phyloP scores from a whole-genome alignment of 202 grass and related monocot species.

The Panicum hallii region DNA sequence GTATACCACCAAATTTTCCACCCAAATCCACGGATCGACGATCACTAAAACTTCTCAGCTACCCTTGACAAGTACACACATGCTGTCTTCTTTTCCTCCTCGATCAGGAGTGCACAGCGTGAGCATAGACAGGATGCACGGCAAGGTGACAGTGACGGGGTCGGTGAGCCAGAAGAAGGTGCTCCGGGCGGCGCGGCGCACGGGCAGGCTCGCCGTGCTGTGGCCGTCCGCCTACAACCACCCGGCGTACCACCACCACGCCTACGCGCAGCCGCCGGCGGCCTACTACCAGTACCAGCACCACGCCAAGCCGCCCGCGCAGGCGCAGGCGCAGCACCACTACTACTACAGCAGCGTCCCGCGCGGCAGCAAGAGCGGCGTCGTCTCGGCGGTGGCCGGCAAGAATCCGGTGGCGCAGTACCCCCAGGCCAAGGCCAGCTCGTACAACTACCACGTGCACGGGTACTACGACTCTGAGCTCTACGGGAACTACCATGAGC shows the following conservation, averaged over 20 bases:
- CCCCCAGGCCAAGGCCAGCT: constrained; percentile 38
- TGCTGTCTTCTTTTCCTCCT: neutral
- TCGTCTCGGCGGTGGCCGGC: neutral
- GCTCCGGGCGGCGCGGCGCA: constrained; percentile 60
- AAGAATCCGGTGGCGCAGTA: constrained; percentile 17
- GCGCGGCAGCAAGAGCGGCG: neutral
- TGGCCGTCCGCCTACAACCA: constrained; percentile 55
- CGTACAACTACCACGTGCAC: constrained; percentile 83
- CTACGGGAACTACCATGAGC: constrained; percentile 50
- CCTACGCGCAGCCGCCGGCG: constrained; percentile 45
- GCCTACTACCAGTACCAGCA: constrained; percentile 41
- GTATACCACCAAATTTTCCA: constrained; percentile 21
- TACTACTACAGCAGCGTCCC: constrained; percentile 31
- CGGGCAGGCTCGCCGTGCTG: constrained; percentile 57
- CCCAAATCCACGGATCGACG: neutral
- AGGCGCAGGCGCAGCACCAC: neutral
- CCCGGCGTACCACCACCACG: constrained; percentile 50
- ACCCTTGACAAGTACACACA: neutral
- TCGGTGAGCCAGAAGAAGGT: constrained; percentile 73
- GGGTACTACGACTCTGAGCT: constrained; percentile 63
- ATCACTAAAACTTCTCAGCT: neutral
- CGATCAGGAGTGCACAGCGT: constrained; percentile 67
- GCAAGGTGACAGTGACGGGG: constrained; percentile 76
- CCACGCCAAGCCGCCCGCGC: constrained; percentile 8
- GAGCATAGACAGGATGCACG: constrained; percentile 60